Conservation (phyloP, 176 grass and related monocot species). For the Carex parvula region DNA sequence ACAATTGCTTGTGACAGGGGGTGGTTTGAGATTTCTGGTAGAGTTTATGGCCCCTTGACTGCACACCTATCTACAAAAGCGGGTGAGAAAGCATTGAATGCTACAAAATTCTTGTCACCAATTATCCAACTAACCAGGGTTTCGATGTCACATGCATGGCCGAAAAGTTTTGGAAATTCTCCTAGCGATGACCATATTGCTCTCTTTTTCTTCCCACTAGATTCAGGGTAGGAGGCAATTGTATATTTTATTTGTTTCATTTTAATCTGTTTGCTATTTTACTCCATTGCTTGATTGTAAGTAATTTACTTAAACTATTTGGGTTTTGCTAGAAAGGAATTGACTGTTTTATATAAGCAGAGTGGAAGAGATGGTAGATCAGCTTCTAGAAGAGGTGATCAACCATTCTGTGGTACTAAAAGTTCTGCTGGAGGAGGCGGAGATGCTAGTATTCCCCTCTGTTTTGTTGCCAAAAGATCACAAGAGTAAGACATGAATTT, state of each 20-base stretch:
- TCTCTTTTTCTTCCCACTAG: conserved; percentile 60
- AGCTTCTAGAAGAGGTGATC: conserved; percentile 31
- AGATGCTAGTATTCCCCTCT: conserved; percentile 55
- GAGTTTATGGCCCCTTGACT: conserved; percentile 30
- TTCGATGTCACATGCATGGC: conserved; percentile 44
- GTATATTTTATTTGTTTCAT: neutral
- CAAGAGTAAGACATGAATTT: conserved; percentile 36
- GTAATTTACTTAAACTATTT: neutral
- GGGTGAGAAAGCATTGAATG: conserved; percentile 42
- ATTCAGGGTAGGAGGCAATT: conserved; percentile 33
- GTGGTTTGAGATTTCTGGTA: conserved; percentile 37
- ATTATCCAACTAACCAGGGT: conserved; percentile 44
- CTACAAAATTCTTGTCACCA: conserved; percentile 31
- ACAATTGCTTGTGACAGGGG: conserved; percentile 40
- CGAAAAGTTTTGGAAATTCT: conserved; percentile 47
- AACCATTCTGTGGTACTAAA: conserved; percentile 31
- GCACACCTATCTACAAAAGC: conserved; percentile 60
- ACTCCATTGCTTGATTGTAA: neutral
- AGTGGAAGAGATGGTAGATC: conserved; percentile 31
- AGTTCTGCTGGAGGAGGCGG: conserved; percentile 29
- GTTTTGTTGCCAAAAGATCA: conserved; percentile 37
- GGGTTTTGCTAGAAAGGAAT: neutral
- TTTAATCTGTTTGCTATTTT: neutral
- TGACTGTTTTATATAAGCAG: conserved; percentile 20
- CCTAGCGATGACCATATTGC: conserved; percentile 50